Evolutionary conservation across 1,284 basidiomycete species (phyloP).

Genomic region (Blastosporella zonata): DNA sequence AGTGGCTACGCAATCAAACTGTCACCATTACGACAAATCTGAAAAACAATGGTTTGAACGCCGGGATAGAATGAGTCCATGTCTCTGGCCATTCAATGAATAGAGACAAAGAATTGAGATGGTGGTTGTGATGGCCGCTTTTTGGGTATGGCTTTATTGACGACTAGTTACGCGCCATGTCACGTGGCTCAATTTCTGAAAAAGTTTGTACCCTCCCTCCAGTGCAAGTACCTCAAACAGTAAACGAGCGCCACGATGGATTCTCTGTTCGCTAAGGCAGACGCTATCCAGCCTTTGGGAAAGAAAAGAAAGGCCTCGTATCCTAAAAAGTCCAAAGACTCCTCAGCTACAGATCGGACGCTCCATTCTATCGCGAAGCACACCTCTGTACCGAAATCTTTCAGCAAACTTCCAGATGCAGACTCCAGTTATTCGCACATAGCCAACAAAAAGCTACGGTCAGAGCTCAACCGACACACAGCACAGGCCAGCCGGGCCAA

Average conservation of each 20-base stretch:
- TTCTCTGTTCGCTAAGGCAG: conserved; percentile 66
- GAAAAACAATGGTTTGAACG: no score
- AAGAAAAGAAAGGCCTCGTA: conserved; percentile 36
- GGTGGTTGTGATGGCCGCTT: no score
- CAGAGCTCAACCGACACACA: conserved; percentile 62
- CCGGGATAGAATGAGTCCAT: no score
- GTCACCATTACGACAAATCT: no score
- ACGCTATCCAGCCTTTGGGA: conserved; percentile 50
- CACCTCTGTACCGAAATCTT: conserved; percentile 59
- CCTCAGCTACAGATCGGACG: conserved; percentile 45
- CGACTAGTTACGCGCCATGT: background rate
- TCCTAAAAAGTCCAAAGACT: conserved; percentile 9
- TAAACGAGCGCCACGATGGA: no score
- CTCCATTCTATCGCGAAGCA: conserved; percentile 55
- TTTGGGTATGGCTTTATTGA: background rate
- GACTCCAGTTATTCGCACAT: conserved; percentile 58
- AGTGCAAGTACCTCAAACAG: background rate
- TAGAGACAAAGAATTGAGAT: no score
- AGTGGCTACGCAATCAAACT: no score
- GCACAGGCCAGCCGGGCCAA: conserved; percentile 55
- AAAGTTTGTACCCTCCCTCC: background rate
- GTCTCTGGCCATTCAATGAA: no score
- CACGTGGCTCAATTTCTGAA: background rate
- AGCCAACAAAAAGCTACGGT: conserved; percentile 72
- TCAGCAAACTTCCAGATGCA: conserved; percentile 46